These are phyloP conservation scores for Tricholoma hemisulphureum DNA, from an alignment of 768 basidiomycete species.

Conservation along the genomic window DNA sequence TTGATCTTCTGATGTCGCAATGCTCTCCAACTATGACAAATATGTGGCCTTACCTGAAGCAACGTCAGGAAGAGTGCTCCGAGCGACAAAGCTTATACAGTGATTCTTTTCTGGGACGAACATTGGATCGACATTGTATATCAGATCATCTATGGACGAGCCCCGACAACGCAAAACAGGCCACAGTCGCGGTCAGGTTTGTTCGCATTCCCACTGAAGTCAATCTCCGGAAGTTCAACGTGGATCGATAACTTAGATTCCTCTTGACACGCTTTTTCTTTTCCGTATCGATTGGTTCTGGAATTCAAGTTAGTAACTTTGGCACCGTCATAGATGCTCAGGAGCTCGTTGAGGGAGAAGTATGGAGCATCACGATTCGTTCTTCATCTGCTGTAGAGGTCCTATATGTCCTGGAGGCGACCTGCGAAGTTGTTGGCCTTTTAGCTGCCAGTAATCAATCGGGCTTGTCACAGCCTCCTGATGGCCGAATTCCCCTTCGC, in stretches of 20 bases:
- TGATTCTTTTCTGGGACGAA: slow-evolving; percentile 48
- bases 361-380: slow-evolving; percentile 55
- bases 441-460: neutral
- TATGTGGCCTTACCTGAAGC: slow-evolving; percentile 69
- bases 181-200: slow-evolving; percentile 56
- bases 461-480: neutral
- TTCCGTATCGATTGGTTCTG: slow-evolving; percentile 50
- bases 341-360: slow-evolving; percentile 52
- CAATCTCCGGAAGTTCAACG: neutral
- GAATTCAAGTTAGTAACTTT: slow-evolving; percentile 23
- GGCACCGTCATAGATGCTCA: slow-evolving; percentile 45
- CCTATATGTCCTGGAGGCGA: slow-evolving; percentile 64
- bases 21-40: slow-evolving; percentile 51
- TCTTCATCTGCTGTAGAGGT: slow-evolving; percentile 24
- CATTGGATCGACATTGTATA: slow-evolving; percentile 37
- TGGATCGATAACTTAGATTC: slow-evolving; percentile 42
- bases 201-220: neutral
- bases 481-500: slow-evolving; percentile 33
- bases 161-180: slow-evolving; percentile 58
- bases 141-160: slow-evolving; percentile 53
- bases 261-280: slow-evolving; percentile 65
- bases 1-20: slow-evolving; percentile 36
- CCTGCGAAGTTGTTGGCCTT: slow-evolving; percentile 69
- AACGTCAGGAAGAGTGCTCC: slow-evolving; percentile 45
- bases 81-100: slow-evolving; percentile 39